Conservation (phyloP, 176 grass and related monocot species). For the Oryza glumipatula region DNA sequence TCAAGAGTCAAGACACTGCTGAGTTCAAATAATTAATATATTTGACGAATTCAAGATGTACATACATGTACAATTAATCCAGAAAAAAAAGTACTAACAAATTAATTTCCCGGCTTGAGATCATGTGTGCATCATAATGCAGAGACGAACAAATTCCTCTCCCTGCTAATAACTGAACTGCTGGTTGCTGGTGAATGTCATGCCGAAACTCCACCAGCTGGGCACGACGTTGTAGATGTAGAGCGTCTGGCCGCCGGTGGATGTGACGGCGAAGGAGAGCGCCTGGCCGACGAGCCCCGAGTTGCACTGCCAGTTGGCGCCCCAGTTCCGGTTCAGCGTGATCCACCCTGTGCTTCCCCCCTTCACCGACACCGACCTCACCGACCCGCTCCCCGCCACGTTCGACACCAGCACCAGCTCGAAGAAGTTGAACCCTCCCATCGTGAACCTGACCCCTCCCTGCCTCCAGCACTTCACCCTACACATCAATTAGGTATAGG, state of each 20-base stretch:
- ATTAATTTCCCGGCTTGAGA: not conserved
- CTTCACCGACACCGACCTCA: conserved; percentile 53
- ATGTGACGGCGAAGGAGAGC: conserved; percentile 56
- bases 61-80: not conserved
- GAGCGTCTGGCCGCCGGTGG: conserved; percentile 46
- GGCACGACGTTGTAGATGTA: conserved; percentile 43
- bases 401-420: conserved; percentile 52
- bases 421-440: conserved; percentile 50
- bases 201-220: conserved; percentile 48
- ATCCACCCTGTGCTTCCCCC: conserved; percentile 54
- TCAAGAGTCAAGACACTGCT: not conserved
- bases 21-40: not conserved
- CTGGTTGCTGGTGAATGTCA: conserved; percentile 42
- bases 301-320: conserved; percentile 60
- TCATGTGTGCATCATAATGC: not conserved
- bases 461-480: conserved; percentile 50
- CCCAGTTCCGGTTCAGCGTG: conserved; percentile 56
- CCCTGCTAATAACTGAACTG: conserved; percentile 43
- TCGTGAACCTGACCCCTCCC: conserved; percentile 45
- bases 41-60: not conserved
- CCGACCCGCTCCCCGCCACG: conserved; percentile 53
- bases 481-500: not conserved
- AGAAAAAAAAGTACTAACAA: not conserved
- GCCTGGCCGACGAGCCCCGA: conserved; percentile 40
- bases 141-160: not conserved